phyloP scores from a whole-genome alignment of 2,329 filamentous ascomycete species.

The Cadophora sp. region DNA sequence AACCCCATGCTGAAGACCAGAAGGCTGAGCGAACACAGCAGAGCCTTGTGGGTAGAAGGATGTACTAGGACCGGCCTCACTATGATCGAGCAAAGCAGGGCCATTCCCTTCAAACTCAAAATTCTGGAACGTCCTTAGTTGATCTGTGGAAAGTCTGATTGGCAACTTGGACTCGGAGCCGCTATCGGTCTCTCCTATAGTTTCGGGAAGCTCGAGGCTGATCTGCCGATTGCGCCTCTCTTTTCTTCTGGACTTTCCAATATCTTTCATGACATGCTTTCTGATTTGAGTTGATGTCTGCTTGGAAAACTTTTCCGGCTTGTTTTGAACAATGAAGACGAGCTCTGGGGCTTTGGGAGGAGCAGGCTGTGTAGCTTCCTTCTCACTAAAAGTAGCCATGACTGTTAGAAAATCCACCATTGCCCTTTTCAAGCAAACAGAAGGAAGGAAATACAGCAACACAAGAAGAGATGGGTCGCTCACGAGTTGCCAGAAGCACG shows the following conservation, averaged over 20 bases:
- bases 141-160: not conserved
- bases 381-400: not conserved
- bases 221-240: conserved; percentile 11
- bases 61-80: not conserved
- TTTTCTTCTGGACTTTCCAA: conserved; percentile 22
- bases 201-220: conserved; percentile 20
- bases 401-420: not conserved
- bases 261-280: conserved; percentile 35
- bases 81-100: not conserved
- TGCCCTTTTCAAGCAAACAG: not conserved
- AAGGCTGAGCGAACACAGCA: not conserved
- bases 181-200: not conserved
- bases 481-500: conserved; percentile 1
- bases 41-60: not conserved
- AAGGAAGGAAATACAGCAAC: not conserved
- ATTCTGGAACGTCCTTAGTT: conserved; percentile 1
- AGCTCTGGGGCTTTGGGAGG: not conserved
- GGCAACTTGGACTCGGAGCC: not conserved
- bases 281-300: conserved; percentile 26
- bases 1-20: not conserved
- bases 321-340: conserved; percentile 24
- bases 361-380: not conserved
- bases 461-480: not conserved
- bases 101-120: not conserved
- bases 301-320: conserved; percentile 21